These are phyloP conservation scores for Podospora pseudopauciseta DNA, from an alignment of 495 filamentous ascomycete genomes.

Conservation along the genomic window DNA sequence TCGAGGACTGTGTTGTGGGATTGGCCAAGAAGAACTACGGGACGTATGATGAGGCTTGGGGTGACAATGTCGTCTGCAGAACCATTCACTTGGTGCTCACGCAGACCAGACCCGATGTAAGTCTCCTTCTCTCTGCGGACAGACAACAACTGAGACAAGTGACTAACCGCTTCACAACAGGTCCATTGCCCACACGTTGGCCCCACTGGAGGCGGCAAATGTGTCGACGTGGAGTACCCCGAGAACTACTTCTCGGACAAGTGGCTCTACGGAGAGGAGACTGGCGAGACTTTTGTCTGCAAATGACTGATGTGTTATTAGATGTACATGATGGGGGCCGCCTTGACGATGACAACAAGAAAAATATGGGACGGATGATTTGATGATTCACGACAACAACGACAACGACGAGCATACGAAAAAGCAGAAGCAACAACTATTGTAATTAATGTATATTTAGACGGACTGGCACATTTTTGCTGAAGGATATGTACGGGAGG, in stretches of 20 bases:
- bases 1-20: slow-evolving; percentile 26
- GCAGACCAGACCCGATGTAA: slow-evolving; percentile 36
- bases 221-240: slow-evolving; percentile 31
- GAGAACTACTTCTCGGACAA: slow-evolving; percentile 35
- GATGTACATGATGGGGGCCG: background rate
- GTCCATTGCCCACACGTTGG: slow-evolving; percentile 42
- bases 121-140: slow-evolving; percentile 4
- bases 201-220: slow-evolving; percentile 40
- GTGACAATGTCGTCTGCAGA: slow-evolving; percentile 40
- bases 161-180: slow-evolving; percentile 21
- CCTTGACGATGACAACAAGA: background rate
- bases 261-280: slow-evolving; percentile 30
- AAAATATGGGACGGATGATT: background rate
- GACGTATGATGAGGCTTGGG: slow-evolving; percentile 40
- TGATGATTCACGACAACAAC: background rate
- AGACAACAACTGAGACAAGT: background rate
- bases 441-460: background rate
- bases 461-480: background rate
- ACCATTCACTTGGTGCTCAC: slow-evolving; percentile 39
- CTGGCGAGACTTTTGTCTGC: slow-evolving; percentile 37
- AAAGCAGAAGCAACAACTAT: background rate
- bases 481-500: background rate
- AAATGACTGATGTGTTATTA: background rate
- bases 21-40: slow-evolving; percentile 33
- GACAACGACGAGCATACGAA: background rate